Evolutionary conservation across 1,284 basidiomycete genomes (phyloP), one percentile per base, ranked within the genome.

Genomic region (Pascua guehoae): DNA sequence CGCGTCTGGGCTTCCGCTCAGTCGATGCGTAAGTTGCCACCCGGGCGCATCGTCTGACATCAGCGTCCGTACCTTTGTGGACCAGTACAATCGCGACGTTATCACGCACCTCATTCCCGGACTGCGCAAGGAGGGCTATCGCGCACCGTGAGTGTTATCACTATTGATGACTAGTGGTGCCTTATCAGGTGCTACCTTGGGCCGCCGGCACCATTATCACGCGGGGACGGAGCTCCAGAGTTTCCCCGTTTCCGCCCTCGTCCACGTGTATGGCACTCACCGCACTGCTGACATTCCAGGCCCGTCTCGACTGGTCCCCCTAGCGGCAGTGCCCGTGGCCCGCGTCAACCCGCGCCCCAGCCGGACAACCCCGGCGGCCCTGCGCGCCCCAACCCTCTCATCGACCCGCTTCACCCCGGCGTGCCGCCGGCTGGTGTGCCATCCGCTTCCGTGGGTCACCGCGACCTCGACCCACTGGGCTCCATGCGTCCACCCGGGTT

Each of bases 391-490:
- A 45, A 54, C 17, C 63, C 66, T 2, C 61, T 70, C 18, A 24
- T 60, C 36, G 64, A 67, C 42, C 65, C 65, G 2, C 54, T 56
- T 7, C 57, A 55, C 44, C 56, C 56, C 12, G 47, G 41, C 17
- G 41, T 54, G 38, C 12, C 36, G 10, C 51, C 53, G 39, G 14
- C 53, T n/a, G 48, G 47, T 5, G 51, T 72, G 16, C 73, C 77
- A 44, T 67, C 72, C 17, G 66, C 71, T 3, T 73, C 71, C 2
- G 71, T 82, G 11, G 81, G 81, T 8, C 73, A 79, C 52, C 71
- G 79, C 5, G 81, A 83, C 58, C 72, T 82, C 4, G 78, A 81
- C 51, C 81, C 81, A 0, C 68, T 81, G 1, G 78, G 76, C 1
- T 71, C 76, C 12, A 57, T 74, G 18, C 66, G 67, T n/a, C 51